Evolutionary conservation across 2,329 filamentous ascomycete species (phyloP), one percentile per base, ranked within the genome.

Genomic region (Periconia sp.): DNA sequence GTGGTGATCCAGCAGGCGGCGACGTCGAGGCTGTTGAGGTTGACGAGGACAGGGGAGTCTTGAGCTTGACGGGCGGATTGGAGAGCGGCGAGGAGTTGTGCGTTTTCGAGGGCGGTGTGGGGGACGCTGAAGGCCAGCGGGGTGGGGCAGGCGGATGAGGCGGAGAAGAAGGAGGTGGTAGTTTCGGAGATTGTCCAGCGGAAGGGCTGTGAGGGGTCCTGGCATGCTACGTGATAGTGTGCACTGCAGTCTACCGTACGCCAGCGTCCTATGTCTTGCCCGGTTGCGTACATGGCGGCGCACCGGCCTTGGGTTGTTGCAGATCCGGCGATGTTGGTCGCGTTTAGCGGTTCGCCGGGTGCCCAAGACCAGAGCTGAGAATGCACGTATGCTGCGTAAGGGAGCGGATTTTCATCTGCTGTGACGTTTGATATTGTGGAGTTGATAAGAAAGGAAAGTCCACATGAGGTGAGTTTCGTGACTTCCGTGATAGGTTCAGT

Each of bases 81-180:
- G 17, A 68, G 57, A 2, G 50, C 66, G 44, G 49, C 70, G 41
- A 57, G 72, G 22, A 87, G 71, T 56, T 85, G 83, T 2, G 70
- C 70, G 50, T 86, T 87, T 59, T 88, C 85, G 2, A 87, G 73
- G 2, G 80, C 77, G 0, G 82, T 86, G 25, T 81, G 76, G 0
- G 85, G 84, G 1, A 79, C 75, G 21, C 74, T 71, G 56, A 87
- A 86, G 2, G 41, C 61, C n/a, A 74, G 74, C 15, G 72, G 68
- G 1, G 66, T 42, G 0, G 74, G 74, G 61, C 85, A 88, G 4
- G 70, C 59, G 2, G 56, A 64, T 2, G 72, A 50, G 2, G 69
- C 65, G 3, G 75, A 73, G 28, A 65, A 66, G 55, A 79, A 84
- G 6, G 70, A 57, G 2, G 70, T 69, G 0, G 62, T 47, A 3